These are phyloP conservation scores for Cicer cuneatum DNA, from an alignment of 306 rosid genomes.

Conservation along the genomic window DNA sequence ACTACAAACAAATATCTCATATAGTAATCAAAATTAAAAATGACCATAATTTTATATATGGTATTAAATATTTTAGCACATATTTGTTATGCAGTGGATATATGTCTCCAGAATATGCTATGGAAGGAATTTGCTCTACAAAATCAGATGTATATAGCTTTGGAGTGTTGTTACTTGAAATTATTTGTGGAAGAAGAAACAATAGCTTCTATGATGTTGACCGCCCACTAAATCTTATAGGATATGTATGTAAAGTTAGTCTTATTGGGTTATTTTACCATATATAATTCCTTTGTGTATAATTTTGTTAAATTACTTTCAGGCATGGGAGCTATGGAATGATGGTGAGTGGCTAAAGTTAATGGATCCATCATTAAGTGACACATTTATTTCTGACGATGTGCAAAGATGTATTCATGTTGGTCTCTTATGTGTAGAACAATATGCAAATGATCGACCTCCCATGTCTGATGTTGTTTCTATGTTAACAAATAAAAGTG, in stretches of 20 bases:
- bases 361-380: conserved; percentile 26
- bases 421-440: conserved; percentile 30
- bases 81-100: background rate
- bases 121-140: conserved; percentile 34
- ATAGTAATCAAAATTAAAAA: too few species aligned
- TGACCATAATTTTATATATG: too few species aligned
- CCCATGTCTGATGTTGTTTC: conserved; percentile 26
- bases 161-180: conserved; percentile 42
- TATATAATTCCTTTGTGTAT: background rate
- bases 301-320: background rate
- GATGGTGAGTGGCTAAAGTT: background rate
- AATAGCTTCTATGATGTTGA: background rate
- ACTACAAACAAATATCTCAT: too few species aligned
- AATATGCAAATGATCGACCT: conserved; percentile 35
- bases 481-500: conserved; percentile 34
- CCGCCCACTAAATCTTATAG: background rate
- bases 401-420: conserved; percentile 37
- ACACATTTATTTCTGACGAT: conserved; percentile 5
- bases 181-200: conserved; percentile 38
- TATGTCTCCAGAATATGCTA: conserved; percentile 37
- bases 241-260: background rate
- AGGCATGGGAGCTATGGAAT: conserved; percentile 44
- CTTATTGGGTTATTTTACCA: background rate
- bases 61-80: background rate
- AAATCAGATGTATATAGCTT: conserved; percentile 43